These are phyloP conservation scores for Kondoa malvinella DNA, from an alignment of 768 basidiomycete species.

Conservation along the genomic window DNA sequence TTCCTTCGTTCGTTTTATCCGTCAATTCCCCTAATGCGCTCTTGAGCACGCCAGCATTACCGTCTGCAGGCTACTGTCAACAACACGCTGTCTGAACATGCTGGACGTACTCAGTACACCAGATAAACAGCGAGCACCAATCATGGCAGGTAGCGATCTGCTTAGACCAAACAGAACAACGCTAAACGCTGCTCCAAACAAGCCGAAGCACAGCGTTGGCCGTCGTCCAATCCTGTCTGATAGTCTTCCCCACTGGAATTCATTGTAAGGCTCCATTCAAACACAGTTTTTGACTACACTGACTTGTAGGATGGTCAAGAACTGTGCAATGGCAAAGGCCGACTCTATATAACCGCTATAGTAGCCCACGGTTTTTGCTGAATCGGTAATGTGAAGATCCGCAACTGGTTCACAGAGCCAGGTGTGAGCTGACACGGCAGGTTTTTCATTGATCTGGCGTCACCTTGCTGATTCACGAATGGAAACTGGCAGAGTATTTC, in stretches of 20 bases:
- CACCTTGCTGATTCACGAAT: neutral
- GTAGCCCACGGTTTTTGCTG: neutral
- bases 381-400: neutral
- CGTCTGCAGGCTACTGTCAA: neutral
- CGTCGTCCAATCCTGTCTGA: neutral
- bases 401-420: too few species aligned
- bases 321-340: neutral
- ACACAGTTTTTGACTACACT: neutral
- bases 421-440: too few species aligned
- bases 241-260: neutral
- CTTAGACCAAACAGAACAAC: neutral
- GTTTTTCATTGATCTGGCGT: too few species aligned
- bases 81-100: neutral
- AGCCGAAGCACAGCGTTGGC: neutral
- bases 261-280: neutral
- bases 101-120: neutral
- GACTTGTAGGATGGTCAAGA: neutral
- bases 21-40: neutral
- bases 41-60: neutral
- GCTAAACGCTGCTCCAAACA: neutral
- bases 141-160: neutral
- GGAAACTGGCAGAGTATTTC: neutral
- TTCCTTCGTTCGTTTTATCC: neutral
- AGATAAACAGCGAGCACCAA: neutral
- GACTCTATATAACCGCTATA: neutral